These are phyloP conservation scores for Nevesoporus exiguus DNA, from an alignment of 768 basidiomycete species.

Conservation along the genomic window DNA sequence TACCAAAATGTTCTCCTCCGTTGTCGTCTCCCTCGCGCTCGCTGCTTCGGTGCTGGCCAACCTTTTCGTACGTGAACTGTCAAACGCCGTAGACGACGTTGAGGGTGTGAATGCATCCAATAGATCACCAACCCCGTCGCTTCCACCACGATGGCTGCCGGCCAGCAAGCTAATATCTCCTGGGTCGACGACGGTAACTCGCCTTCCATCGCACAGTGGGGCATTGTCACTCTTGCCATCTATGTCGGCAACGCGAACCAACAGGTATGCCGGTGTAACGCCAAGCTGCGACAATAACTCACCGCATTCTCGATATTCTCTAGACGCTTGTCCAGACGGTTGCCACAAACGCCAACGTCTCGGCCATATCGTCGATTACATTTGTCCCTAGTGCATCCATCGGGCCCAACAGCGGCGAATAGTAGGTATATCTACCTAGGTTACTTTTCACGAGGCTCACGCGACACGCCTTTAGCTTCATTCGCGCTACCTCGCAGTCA, in stretches of 20 bases:
- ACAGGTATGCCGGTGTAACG: slow-evolving; percentile 44
- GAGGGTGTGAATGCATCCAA: background rate
- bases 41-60: slow-evolving; percentile 52
- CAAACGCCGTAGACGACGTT: background rate
- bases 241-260: slow-evolving; percentile 58
- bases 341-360: slow-evolving; percentile 47
- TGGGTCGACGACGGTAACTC: slow-evolving; percentile 56
- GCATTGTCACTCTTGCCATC: slow-evolving; percentile 50
- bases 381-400: too few relatives aligned
- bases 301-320: background rate
- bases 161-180: slow-evolving; percentile 44
- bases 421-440: slow-evolving; percentile 38
- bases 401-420: slow-evolving; percentile 53
- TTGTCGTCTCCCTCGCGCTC: slow-evolving; percentile 47
- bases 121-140: slow-evolving; percentile 59
- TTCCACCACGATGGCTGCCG: slow-evolving; percentile 45
- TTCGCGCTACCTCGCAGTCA: slow-evolving; percentile 63
- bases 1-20: slow-evolving; percentile 49
- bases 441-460: background rate
- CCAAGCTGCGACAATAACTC: background rate
- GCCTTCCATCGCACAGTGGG: slow-evolving; percentile 52
- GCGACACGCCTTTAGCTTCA: slow-evolving; percentile 51
- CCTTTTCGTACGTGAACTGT: slow-evolving; percentile 48
- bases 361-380: slow-evolving; percentile 39
- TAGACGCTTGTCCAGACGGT: slow-evolving; percentile 60